Evolutionary conservation across 2,329 filamentous ascomycete species (phyloP).

Genomic region (Colletotrichum gloeosporioides): DNA sequence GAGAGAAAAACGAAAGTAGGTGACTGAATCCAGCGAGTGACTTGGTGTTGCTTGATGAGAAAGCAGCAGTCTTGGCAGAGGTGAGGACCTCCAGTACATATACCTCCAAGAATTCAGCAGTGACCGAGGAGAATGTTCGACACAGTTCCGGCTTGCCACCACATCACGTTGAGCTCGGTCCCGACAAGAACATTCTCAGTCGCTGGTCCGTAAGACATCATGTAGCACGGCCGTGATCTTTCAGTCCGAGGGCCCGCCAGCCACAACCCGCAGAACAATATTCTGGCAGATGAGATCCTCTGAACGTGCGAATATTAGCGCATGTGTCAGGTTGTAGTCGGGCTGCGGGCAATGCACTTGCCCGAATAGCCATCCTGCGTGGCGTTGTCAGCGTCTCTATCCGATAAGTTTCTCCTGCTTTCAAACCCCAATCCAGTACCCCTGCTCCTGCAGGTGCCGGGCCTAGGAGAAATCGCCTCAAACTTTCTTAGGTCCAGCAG

Average conservation of each 20-base stretch:
- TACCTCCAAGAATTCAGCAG: neutral
- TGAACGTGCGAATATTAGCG: neutral
- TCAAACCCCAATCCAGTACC: neutral
- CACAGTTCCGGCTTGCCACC: neutral
- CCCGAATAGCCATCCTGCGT: neutral
- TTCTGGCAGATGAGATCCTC: neutral
- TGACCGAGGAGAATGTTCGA: neutral
- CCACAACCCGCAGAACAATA: neutral
- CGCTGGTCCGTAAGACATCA: slow-evolving; percentile 5
- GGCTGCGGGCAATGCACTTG: neutral
- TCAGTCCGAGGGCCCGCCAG: neutral
- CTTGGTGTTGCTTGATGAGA: neutral
- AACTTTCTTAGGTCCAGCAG: neutral
- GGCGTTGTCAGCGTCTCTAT: neutral
- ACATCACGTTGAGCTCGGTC: neutral
- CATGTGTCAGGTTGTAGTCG: neutral
- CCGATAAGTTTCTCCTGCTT: neutral
- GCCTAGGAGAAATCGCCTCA: neutral
- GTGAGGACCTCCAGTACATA: neutral
- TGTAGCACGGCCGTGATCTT: slow-evolving; percentile 1
- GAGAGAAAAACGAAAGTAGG: neutral
- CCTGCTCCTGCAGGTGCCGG: neutral
- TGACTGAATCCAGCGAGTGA: neutral
- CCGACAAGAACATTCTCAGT: neutral
- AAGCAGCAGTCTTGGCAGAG: neutral